A percentile compares a stretch with the other conserved stretches of the same genome.
Conservation (phyloP, 148 eudicot genomes). For the Chenopodium formosanum region DNA sequence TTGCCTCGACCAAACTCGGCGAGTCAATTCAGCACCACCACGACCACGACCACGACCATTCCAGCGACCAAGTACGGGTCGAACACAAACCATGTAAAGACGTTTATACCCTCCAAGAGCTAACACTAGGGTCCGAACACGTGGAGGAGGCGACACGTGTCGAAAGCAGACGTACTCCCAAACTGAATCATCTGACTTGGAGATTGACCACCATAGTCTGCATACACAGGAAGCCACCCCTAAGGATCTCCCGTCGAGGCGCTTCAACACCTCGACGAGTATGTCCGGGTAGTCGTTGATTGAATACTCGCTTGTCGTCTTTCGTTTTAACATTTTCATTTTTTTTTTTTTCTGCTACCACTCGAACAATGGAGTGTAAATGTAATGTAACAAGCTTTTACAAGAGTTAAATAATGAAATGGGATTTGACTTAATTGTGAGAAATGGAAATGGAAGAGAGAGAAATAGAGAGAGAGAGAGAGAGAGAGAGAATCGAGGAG, state of each 20-base stretch:
- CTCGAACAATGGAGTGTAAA: too few species aligned
- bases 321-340: not conserved
- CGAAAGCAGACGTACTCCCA: constrained; percentile 92
- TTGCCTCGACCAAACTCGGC: constrained; percentile 50
- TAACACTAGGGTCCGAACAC: constrained; percentile 32
- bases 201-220: constrained; percentile 51
- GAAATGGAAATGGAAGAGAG: constrained; percentile 14
- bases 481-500: constrained; percentile 22
- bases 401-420: too few species aligned
- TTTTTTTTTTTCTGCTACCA: too few species aligned
- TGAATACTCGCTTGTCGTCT: constrained; percentile 24
- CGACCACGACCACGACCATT: not conserved
- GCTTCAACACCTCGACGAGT: constrained; percentile 55
- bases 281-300: constrained; percentile 75
- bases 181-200: constrained; percentile 47
- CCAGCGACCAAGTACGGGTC: constrained; percentile 42
- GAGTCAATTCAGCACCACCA: constrained; percentile 24
- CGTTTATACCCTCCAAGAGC: constrained; percentile 80
- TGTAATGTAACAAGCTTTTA: too few species aligned
- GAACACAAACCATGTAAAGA: constrained; percentile 63
- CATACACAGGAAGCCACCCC: constrained; percentile 75
- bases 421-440: not conserved
- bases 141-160: constrained; percentile 48
- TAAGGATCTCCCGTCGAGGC: constrained; percentile 61
- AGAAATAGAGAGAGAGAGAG: not conserved